Percentiles rank a stretch among this genome's conserved stretches.
phyloP scores from a whole-genome alignment of 2,329 filamentous ascomycete species.

The Sarocladiaceae sp. region DNA sequence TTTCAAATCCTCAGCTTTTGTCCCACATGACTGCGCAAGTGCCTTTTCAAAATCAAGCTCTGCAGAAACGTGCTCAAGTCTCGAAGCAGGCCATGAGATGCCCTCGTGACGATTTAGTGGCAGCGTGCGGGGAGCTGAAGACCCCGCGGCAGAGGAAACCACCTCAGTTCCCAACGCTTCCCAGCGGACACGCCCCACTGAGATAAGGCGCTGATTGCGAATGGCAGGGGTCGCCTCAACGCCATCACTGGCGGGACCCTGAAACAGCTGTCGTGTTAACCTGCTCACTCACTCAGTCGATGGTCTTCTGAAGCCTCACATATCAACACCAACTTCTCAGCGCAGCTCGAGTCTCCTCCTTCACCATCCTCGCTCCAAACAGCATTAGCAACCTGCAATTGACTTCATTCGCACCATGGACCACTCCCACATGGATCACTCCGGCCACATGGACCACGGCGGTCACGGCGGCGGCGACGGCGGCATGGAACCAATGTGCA shows the following conservation, averaged over 20 bases:
- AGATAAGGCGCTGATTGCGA: background rate
- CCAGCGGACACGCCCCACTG: background rate
- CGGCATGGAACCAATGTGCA: slow-evolving; percentile 67
- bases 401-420: slow-evolving; percentile 26
- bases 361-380: background rate
- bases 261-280: slow-evolving; percentile 1
- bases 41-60: too few species aligned
- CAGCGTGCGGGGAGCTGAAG: too few species aligned
- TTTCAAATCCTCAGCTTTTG: too few species aligned
- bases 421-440: slow-evolving; percentile 38
- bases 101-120: too few species aligned
- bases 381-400: slow-evolving; percentile 11
- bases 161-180: too few species aligned
- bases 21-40: too few species aligned
- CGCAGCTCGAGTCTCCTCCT: background rate
- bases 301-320: too few species aligned
- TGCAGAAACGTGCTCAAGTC: too few species aligned
- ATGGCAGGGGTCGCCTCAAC: background rate
- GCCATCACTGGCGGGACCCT: background rate
- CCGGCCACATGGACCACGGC: slow-evolving; percentile 52
- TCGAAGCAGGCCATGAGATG: too few species aligned
- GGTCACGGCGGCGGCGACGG: slow-evolving; percentile 57
- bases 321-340: background rate
- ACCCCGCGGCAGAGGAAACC: too few species aligned
- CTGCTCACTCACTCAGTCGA: too few species aligned